Evolutionary conservation across 352 stramenopile genomes (phyloP).

Genomic region (Phytopythium ostracodes): DNA sequence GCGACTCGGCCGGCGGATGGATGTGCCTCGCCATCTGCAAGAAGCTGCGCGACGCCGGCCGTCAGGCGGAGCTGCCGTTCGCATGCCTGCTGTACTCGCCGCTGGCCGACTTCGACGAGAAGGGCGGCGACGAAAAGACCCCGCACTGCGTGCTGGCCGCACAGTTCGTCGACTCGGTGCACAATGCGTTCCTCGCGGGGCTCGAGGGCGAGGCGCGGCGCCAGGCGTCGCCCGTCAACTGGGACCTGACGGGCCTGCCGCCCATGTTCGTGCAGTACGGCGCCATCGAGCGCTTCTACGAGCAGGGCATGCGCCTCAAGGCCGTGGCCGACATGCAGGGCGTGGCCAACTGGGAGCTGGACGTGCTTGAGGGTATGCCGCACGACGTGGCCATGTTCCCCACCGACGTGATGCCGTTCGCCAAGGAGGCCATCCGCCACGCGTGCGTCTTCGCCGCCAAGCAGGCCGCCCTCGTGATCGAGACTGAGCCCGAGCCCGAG

Average conservation of each 20-base stretch:
- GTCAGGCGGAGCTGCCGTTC: conserved; percentile 12
- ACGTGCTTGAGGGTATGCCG: conserved; percentile 27
- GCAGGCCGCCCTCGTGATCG: conserved; percentile 13
- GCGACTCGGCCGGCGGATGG: conserved; percentile 43
- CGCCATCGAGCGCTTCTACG: conserved; percentile 21
- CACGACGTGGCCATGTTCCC: conserved; percentile 18
- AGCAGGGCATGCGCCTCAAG: conserved; percentile 22
- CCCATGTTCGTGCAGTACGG: conserved; percentile 33
- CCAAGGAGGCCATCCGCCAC: conserved; percentile 20
- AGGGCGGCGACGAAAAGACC: conserved; percentile 16
- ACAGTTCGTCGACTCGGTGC: conserved; percentile 20
- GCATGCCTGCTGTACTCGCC: conserved; percentile 21
- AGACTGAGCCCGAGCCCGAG: conserved; percentile 3
- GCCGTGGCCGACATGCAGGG: conserved; percentile 15
- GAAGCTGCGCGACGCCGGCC: conserved; percentile 19
- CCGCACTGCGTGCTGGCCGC: conserved; percentile 18
- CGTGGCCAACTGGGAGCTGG: conserved; percentile 31
- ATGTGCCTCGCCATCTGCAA: conserved; percentile 30
- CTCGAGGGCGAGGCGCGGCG: conserved; percentile 12
- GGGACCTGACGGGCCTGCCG: conserved; percentile 23
- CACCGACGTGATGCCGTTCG: conserved; percentile 19
- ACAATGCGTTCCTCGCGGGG: conserved; percentile 12
- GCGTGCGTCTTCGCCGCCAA: conserved; percentile 18
- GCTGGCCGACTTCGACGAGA: conserved; percentile 13
- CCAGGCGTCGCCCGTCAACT: conserved; percentile 27